Conservation (phyloP, 768 basidiomycete species). For the Omphalotus guepiniiformis region DNA sequence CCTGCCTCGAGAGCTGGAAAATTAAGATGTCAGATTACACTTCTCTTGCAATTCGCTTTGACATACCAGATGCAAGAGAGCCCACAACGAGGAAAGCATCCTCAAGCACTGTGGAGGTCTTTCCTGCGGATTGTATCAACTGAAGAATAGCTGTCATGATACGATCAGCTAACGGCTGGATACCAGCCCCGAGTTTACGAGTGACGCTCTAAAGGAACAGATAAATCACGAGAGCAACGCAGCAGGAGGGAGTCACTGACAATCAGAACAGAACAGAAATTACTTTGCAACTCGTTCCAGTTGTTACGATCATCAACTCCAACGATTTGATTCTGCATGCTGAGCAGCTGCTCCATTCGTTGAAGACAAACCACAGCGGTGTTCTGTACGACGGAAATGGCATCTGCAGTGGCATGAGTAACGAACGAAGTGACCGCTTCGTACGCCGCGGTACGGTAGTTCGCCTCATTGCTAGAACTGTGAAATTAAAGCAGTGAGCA, state of each 20-base stretch:
- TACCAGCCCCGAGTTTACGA: conserved; percentile 77
- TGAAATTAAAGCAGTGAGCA: conserved; percentile 11
- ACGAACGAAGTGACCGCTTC: conserved; percentile 91
- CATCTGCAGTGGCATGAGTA: conserved; percentile 74
- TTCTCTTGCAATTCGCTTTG: no score
- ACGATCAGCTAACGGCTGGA: conserved; percentile 86
- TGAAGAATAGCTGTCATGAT: conserved; percentile 91
- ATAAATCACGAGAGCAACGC: neutral
- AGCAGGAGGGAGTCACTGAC: conserved; percentile 39
- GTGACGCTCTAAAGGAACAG: conserved; percentile 59
- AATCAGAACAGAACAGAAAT: conserved; percentile 86
- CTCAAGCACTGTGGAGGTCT: conserved; percentile 91
- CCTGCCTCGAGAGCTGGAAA: conserved; percentile 62
- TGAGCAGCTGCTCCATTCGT: conserved; percentile 85
- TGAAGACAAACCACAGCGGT: conserved; percentile 78
- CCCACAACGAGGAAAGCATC: conserved; percentile 96
- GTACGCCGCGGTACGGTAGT: conserved; percentile 93
- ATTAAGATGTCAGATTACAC: no score
- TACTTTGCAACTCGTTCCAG: conserved; percentile 98
- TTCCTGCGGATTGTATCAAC: conserved; percentile 82
- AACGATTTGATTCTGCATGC: conserved; percentile 90
- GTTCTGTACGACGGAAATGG: conserved; percentile 75
- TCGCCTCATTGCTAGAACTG: conserved; percentile 82
- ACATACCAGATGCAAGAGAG: conserved; percentile 69
- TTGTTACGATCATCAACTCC: conserved; percentile 96